Evolutionary conservation across 805 yeast genomes (phyloP).

Genomic region (Yarrowia yakushimensis): DNA sequence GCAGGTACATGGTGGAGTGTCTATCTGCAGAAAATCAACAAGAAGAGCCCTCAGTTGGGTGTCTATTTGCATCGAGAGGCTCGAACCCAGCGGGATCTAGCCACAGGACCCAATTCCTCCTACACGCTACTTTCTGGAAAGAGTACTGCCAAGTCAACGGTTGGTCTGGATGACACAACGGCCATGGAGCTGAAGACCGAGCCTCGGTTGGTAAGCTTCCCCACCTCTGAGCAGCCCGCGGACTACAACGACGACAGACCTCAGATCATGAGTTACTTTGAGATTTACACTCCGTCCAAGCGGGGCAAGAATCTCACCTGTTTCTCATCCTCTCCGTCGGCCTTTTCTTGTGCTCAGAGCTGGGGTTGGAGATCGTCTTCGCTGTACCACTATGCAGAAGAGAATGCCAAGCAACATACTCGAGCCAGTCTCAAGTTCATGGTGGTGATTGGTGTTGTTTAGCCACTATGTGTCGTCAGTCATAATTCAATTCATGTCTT

Average conservation of each 20-base stretch:
- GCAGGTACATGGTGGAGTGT: slow-evolving; percentile 62
- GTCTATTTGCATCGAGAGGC: slow-evolving; percentile 51
- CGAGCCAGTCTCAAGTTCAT: slow-evolving; percentile 16
- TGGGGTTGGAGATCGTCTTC: slow-evolving; percentile 52
- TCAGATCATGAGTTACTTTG: slow-evolving; percentile 48
- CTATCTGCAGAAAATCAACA: slow-evolving; percentile 49
- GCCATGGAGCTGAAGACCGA: slow-evolving; percentile 21
- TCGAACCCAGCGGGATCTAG: slow-evolving; percentile 34
- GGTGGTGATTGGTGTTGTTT: slow-evolving; percentile 16
- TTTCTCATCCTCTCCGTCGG: slow-evolving; percentile 54
- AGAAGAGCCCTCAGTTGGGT: slow-evolving; percentile 50
- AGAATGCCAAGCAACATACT: slow-evolving; percentile 38
- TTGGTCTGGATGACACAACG: slow-evolving; percentile 5
- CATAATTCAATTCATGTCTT: background rate
- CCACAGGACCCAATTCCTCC: background rate
- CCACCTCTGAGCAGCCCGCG: background rate
- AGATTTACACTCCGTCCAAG: slow-evolving; percentile 54
- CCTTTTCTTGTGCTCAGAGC: slow-evolving; percentile 51
- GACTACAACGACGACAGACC: slow-evolving; percentile 48
- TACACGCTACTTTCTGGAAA: background rate
- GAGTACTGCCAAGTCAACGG: slow-evolving; percentile 17
- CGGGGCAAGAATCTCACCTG: slow-evolving; percentile 47
- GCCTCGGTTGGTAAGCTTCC: slow-evolving; percentile 6
- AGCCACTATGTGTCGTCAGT: background rate
- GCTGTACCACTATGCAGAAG: slow-evolving; percentile 42